Evolutionary conservation across 2,329 filamentous ascomycete genomes (phyloP).

Genomic region (Aureobasidium sp.): DNA sequence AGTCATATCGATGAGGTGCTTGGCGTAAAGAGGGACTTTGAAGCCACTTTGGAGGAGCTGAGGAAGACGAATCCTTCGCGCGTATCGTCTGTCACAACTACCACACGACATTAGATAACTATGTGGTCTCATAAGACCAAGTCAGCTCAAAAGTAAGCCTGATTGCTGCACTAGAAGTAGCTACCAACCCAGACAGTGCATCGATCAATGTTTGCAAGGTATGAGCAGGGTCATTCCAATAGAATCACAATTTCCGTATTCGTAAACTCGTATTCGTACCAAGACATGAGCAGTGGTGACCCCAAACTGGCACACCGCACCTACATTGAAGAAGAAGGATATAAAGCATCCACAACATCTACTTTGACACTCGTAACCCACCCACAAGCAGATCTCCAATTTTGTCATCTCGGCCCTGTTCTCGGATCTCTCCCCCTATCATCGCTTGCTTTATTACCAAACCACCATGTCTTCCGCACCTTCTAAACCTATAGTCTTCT

Average conservation of each 20-base stretch:
- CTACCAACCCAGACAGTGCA: no score
- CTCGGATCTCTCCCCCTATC: no score
- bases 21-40: constrained; percentile 4
- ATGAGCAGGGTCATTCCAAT: neutral
- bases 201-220: neutral
- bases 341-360: neutral
- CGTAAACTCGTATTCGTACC: neutral
- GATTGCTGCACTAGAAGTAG: no score
- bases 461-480: constrained; percentile 3
- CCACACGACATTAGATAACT: no score
- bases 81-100: no score
- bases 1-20: constrained; percentile 12
- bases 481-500: constrained; percentile 27
- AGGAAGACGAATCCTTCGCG: neutral
- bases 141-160: no score
- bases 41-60: neutral
- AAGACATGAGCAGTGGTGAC: neutral
- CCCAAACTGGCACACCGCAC: neutral
- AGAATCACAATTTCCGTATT: neutral
- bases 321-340: neutral
- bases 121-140: no score
- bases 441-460: neutral
- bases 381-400: neutral
- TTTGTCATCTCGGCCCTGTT: neutral
- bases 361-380: neutral